These are phyloP conservation scores for Umbelopsis sp. DNA, from an alignment of 192 early-diverging fungal species.

Conservation along the genomic window DNA sequence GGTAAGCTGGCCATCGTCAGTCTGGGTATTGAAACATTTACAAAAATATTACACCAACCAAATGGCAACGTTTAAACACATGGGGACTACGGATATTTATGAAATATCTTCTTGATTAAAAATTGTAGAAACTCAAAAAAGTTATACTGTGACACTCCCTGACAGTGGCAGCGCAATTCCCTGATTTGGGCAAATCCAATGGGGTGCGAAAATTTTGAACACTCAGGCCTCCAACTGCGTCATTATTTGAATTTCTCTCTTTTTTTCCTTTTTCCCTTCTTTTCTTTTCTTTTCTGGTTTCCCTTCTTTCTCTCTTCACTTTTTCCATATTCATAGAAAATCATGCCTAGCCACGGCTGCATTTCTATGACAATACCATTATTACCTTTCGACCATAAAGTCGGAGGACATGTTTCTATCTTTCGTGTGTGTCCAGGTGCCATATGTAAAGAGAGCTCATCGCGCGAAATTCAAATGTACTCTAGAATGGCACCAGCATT, in stretches of 20 bases:
- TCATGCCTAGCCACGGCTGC: slow-evolving; percentile 3
- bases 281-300: slow-evolving; percentile 31
- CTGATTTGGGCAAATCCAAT: slow-evolving; percentile 13
- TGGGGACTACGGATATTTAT: no score
- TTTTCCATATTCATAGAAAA: no score
- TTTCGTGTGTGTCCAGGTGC: slow-evolving; percentile 91
- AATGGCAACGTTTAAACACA: no score
- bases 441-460: slow-evolving; percentile 87
- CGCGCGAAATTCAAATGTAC: slow-evolving; percentile 83
- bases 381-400: slow-evolving; percentile 73
- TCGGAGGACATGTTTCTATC: slow-evolving; percentile 91
- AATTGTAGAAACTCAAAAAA: no score
- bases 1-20: no score
- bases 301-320: slow-evolving; percentile 10
- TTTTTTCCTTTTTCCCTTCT: slow-evolving; percentile 15
- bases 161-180: slow-evolving; percentile 6
- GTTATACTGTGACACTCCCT: not conserved
- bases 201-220: slow-evolving; percentile 17
- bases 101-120: no score
- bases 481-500: slow-evolving; percentile 82
- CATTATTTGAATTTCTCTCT: not conserved
- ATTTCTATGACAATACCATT: slow-evolving; percentile 53
- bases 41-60: no score
- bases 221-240: not conserved
- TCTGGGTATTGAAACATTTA: no score